phyloP scores from a whole-genome alignment of 2,329 filamentous ascomycete genomes.

The Zelopaecilomyces penicillatus region DNA sequence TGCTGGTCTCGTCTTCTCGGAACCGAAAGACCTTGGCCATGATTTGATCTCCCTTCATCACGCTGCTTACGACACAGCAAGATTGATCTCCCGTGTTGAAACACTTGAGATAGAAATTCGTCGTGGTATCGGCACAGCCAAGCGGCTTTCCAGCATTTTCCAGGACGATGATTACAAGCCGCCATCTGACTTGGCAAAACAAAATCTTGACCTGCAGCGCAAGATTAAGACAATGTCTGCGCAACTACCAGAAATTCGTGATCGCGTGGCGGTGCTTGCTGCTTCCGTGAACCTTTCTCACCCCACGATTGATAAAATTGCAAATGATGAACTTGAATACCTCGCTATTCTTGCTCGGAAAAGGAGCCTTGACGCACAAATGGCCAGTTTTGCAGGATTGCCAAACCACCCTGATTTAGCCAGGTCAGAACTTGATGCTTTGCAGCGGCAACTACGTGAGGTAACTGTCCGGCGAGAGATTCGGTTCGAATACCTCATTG shows the following conservation, averaged over 20 bases:
- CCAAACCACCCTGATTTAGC: constrained; percentile 64
- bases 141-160: constrained; percentile 33
- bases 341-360: constrained; percentile 48
- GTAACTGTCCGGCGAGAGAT: constrained; percentile 58
- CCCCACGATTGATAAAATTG: constrained; percentile 49
- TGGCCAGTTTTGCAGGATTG: constrained; percentile 61
- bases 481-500: constrained; percentile 66
- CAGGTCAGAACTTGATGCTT: constrained; percentile 57
- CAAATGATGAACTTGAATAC: constrained; percentile 50
- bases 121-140: constrained; percentile 36
- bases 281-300: constrained; percentile 25
- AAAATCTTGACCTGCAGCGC: constrained; percentile 67
- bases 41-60: constrained; percentile 49
- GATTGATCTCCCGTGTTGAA: constrained; percentile 45
- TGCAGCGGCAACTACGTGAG: constrained; percentile 55
- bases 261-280: constrained; percentile 39
- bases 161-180: constrained; percentile 42
- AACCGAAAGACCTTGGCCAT: constrained; percentile 40
- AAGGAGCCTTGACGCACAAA: constrained; percentile 50
- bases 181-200: constrained; percentile 50
- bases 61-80: constrained; percentile 45
- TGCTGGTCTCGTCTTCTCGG: constrained; percentile 40
- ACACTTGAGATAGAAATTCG: constrained; percentile 49
- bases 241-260: constrained; percentile 55
- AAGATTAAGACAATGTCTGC: constrained; percentile 57